Percentiles rank a stretch among this genome's conserved stretches.
These are phyloP conservation scores for Adansonia rubrostipa DNA, from an alignment of 441 rosid genomes.

Conservation along the genomic window DNA sequence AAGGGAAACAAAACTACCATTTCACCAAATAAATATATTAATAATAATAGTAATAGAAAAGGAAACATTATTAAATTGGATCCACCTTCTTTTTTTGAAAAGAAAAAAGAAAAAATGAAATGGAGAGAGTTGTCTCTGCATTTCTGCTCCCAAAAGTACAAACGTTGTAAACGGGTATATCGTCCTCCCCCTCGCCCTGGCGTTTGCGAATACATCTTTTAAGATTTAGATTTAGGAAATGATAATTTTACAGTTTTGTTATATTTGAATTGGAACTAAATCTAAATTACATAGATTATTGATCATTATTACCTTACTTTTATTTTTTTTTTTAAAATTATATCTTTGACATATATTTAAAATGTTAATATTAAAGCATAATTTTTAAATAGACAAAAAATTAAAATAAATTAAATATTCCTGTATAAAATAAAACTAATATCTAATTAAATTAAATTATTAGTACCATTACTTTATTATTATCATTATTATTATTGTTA, in stretches of 20 bases:
- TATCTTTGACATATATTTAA: too few relatives aligned
- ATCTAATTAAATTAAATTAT: too few relatives aligned
- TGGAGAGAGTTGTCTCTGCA: neutral
- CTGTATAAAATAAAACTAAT: too few relatives aligned
- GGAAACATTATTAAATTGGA: neutral
- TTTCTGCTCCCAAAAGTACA: neutral
- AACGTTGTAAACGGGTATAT: neutral
- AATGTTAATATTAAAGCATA: too few relatives aligned
- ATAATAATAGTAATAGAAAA: neutral
- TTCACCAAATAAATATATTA: neutral
- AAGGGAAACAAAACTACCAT: neutral
- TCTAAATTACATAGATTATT: too few relatives aligned
- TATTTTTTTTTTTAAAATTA: too few relatives aligned
- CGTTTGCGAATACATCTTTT: neutral
- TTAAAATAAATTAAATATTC: neutral
- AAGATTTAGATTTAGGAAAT: too few relatives aligned
- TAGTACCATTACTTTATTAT: too few relatives aligned
- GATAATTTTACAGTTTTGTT: neutral
- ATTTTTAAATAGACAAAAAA: too few relatives aligned
- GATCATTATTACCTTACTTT: too few relatives aligned
- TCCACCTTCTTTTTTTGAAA: neutral
- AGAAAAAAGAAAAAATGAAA: neutral
- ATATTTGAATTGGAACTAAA: too few relatives aligned
- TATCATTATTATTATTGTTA: neutral
- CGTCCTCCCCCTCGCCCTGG: neutral